Evolutionary conservation across 495 filamentous ascomycete genomes (phyloP).

Genomic region (Recurvomyces mirabilis): DNA sequence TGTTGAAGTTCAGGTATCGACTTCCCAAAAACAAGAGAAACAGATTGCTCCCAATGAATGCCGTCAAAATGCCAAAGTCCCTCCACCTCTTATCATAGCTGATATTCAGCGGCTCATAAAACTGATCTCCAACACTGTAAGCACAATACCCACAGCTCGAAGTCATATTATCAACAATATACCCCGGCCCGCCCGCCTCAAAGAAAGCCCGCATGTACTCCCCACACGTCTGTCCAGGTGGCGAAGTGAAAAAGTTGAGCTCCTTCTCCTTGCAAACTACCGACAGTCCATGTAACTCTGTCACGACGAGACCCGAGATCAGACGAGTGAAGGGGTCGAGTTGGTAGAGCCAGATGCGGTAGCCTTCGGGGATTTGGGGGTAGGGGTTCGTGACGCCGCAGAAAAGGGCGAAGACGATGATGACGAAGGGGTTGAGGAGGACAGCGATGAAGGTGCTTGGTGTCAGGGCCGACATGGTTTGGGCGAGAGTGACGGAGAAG

Average conservation of each 20-base stretch:
- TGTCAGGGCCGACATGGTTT: constrained; percentile 56
- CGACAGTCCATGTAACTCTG: constrained; percentile 53
- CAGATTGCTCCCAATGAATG: constrained; percentile 65
- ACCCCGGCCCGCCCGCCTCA: constrained; percentile 50
- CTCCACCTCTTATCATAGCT: constrained; percentile 60
- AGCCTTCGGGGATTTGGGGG: constrained; percentile 64
- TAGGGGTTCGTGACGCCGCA: constrained; percentile 73
- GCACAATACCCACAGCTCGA: constrained; percentile 65
- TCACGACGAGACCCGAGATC: constrained; percentile 66
- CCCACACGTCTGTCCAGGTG: constrained; percentile 50
- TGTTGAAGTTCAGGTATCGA: constrained; percentile 20
- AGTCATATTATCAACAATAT: constrained; percentile 53
- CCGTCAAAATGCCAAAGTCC: constrained; percentile 64
- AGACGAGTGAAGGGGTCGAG: constrained; percentile 77
- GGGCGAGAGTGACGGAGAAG: constrained; percentile 63
- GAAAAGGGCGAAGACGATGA: constrained; percentile 71
- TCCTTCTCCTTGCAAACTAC: constrained; percentile 48
- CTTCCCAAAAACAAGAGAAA: constrained; percentile 58
- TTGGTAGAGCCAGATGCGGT: constrained; percentile 69
- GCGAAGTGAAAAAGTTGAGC: constrained; percentile 51
- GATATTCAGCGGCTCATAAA: constrained; percentile 55
- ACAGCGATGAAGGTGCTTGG: constrained; percentile 60
- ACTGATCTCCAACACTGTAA: constrained; percentile 65
- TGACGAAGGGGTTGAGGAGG: constrained; percentile 65
- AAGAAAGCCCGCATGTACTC: constrained; percentile 68